These are phyloP conservation scores for Strigomonas culicis DNA, from an alignment of 208 protist genomes.

Conservation along the genomic window DNA sequence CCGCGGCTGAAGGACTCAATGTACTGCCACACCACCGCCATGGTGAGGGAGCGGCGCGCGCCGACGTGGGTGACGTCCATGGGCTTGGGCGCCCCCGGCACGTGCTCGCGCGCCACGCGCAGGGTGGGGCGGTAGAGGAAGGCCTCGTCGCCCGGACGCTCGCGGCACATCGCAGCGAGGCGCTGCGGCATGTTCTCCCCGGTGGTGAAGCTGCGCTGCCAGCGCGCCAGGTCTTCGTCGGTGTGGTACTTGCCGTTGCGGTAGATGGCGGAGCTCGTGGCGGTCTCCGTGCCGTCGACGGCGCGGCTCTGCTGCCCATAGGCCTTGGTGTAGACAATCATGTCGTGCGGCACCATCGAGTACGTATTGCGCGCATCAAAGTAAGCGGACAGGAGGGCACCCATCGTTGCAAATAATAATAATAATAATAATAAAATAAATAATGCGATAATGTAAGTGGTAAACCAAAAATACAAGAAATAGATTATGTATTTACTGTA, in stretches of 20 bases:
- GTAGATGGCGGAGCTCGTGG: conserved; percentile 39
- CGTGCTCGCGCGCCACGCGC: conserved; percentile 20
- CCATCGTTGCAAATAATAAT: conserved; percentile 10
- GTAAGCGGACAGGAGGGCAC: conserved; percentile 8
- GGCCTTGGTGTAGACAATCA: conserved; percentile 8
- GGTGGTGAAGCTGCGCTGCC: conserved; percentile 18
- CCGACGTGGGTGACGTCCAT: conserved; percentile 49
- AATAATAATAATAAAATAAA: not conserved
- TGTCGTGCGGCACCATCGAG: conserved; percentile 12
- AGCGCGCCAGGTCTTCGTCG: conserved; percentile 18
- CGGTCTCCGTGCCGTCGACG: conserved; percentile 43
- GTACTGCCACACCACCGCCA: conserved; percentile 27
- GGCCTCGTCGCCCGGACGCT: conserved; percentile 12
- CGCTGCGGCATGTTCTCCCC: conserved; percentile 27
- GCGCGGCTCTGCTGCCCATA: conserved; percentile 35
- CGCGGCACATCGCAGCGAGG: conserved; percentile 24
- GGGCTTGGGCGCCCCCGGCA: conserved; percentile 14
- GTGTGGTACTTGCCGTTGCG: conserved; percentile 36
- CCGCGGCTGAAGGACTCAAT: conserved; percentile 47
- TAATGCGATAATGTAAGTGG: not conserved
- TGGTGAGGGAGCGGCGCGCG: conserved; percentile 21
- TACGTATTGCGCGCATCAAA: conserved; percentile 12
- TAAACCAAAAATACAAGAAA: not conserved
- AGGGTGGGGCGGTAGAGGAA: conserved; percentile 39
- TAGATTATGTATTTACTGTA: not conserved